These are phyloP conservation scores for Curvularia lunata DNA, from an alignment of 2,329 filamentous ascomycete species.

Conservation along the genomic window DNA sequence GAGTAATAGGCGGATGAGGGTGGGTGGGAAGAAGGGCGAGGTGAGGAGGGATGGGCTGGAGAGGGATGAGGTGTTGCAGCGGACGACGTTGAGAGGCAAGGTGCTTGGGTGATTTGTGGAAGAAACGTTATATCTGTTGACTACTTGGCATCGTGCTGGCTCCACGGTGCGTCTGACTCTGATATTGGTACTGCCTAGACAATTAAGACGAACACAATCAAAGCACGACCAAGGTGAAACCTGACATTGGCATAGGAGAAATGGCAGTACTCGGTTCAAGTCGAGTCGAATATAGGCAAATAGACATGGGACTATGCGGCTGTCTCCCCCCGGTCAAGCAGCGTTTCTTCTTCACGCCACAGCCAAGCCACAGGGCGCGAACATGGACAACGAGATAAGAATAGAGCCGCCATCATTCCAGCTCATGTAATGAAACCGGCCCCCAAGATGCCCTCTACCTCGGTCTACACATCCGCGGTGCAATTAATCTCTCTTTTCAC, in stretches of 20 bases:
- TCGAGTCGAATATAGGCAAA: background rate
- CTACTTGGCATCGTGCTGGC: background rate
- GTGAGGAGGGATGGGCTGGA: conserved; percentile 20
- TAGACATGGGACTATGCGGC: background rate
- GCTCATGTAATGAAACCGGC: background rate
- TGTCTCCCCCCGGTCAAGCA: background rate
- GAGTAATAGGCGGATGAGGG: conserved; percentile 12
- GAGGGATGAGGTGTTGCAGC: conserved; percentile 18
- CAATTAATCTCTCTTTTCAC: background rate
- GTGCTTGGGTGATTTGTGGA: conserved; percentile 18
- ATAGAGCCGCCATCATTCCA: background rate
- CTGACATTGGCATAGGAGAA: background rate
- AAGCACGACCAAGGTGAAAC: background rate
- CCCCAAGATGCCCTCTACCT: background rate
- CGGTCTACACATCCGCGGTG: background rate
- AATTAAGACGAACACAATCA: background rate
- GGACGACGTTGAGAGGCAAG: conserved; percentile 19
- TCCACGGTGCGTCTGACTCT: background rate
- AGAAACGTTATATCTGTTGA: background rate
- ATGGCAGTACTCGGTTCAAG: background rate
- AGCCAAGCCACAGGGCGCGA: background rate
- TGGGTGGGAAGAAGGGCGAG: conserved; percentile 11
- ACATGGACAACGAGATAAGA: background rate
- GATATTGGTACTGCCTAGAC: background rate
- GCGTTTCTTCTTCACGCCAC: background rate